Base-by-base conservation (phyloP, 345 rosid genomes). In the Theobroma cacao region DNA sequence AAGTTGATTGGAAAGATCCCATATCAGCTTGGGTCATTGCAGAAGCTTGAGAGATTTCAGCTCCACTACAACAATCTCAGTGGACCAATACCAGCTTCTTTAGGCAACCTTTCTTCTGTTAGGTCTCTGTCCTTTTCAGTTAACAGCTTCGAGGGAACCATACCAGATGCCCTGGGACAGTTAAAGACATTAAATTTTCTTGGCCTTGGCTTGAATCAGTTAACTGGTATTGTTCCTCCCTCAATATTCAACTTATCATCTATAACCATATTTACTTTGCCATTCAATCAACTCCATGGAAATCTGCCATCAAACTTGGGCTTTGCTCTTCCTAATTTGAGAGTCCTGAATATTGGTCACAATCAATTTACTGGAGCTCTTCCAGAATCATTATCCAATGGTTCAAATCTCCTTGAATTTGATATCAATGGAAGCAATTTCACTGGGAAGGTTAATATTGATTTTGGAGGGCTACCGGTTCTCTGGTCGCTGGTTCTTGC, bases 21-120 rank as follows among this genome's bases (percentile, higher is more conserved):
- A 12, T 1, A 5, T 0, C 68, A 75, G 58, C 68, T 82, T 34
- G 48, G 14, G 17, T 53, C 52, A 5, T 53, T 82, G 40, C 20
- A 28, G 7, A 75, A 75, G n/a, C 79, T 82, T 1, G 22, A 22
- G 24, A 0, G 1, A 5, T 8, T 82, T 1, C 11, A 0, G 0
- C 11, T 78, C 5, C 4, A 11, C 0, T 0, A 0, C 4, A 82
- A 82, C 65, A n/a, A 75, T 69, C 66, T 82, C 11, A 70, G 10
- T 2, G 84, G 79, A 59, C 47, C 14, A 36, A 47, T 81, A 13
- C 81, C 78, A 20, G 9, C 52, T 40, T 78, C 52, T 41, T 20
- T 68, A 1, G 81, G 79, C 14, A 84, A 84, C 62, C 45, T 82
- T 34, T 76, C 87, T 0, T 82, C 77, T 13, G 70, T 84, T 3